These are phyloP conservation scores for Ilyonectria destructans DNA, from an alignment of 2,329 filamentous ascomycete species.

Conservation along the genomic window DNA sequence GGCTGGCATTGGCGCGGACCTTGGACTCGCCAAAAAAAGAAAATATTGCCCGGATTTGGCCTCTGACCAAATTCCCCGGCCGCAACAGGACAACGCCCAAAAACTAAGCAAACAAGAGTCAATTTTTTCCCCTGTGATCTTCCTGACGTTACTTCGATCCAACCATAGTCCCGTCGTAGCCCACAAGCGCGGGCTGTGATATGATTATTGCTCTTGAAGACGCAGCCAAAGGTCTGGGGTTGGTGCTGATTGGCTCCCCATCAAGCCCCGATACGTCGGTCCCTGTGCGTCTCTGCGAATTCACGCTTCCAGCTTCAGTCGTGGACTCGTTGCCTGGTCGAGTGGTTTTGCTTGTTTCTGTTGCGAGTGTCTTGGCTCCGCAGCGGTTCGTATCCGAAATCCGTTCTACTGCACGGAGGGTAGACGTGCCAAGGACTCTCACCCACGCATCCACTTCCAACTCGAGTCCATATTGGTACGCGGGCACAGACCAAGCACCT, in stretches of 20 bases:
- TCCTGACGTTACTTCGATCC: neutral
- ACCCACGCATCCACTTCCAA: slow-evolving; percentile 9
- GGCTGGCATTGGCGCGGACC: slow-evolving; percentile 43
- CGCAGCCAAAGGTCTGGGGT: neutral
- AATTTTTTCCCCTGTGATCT: neutral
- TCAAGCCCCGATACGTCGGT: neutral
- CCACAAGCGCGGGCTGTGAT: slow-evolving; percentile 22
- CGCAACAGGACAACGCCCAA: slow-evolving; percentile 31
- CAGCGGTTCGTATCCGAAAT: slow-evolving; percentile 16
- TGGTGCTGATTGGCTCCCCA: slow-evolving; percentile 19
- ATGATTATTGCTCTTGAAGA: slow-evolving; percentile 17
- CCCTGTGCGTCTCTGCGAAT: slow-evolving; percentile 6
- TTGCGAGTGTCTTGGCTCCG: slow-evolving; percentile 22
- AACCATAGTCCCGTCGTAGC: neutral
- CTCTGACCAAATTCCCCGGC: slow-evolving; percentile 22
- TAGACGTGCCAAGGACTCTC: neutral
- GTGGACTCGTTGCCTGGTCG: neutral
- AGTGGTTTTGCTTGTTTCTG: slow-evolving; percentile 18
- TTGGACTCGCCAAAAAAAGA: slow-evolving; percentile 41
- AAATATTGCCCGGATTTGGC: slow-evolving; percentile 31
- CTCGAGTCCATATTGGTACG: slow-evolving; percentile 11
- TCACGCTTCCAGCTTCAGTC: slow-evolving; percentile 26
- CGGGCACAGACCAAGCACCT: slow-evolving; percentile 28
- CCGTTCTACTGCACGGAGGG: slow-evolving; percentile 4
- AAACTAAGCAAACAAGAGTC: slow-evolving; percentile 4